A percentile compares a stretch with the other conserved stretches of the same genome.
phyloP scores from a whole-genome alignment of 2,329 filamentous ascomycete species.

The Colletotrichum karsti region DNA sequence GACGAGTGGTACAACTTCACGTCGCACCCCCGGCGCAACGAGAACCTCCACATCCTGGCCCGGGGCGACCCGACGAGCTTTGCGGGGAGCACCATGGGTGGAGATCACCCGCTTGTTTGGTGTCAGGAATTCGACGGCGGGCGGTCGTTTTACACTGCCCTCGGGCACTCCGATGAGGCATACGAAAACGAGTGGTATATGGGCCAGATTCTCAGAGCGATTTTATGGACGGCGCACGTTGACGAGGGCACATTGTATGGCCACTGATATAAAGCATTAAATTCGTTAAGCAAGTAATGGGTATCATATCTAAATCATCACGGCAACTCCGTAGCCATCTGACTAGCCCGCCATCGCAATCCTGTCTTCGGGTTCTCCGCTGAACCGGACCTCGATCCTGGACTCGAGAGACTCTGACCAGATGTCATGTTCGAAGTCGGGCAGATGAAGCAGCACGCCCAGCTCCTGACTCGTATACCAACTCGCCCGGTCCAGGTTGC shows the following conservation, averaged over 20 bases:
- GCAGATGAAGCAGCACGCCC: conserved; percentile 68
- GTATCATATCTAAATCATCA: neutral
- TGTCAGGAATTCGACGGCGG: conserved; percentile 47
- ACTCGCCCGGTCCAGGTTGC: conserved; percentile 85
- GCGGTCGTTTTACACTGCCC: conserved; percentile 48
- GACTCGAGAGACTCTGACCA: conserved; percentile 49
- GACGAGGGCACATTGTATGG: neutral
- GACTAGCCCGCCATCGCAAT: conserved; percentile 9
- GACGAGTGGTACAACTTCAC: conserved; percentile 55
- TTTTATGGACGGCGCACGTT: conserved; percentile 22
- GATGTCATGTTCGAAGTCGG: conserved; percentile 43
- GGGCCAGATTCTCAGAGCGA: conserved; percentile 15
- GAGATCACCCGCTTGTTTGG: conserved; percentile 49
- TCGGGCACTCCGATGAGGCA: conserved; percentile 51
- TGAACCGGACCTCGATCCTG: conserved; percentile 40
- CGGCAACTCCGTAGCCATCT: neutral
- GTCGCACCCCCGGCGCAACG: conserved; percentile 36
- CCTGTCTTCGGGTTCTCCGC: neutral
- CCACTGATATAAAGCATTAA: neutral
- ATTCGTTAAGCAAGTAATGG: neutral
- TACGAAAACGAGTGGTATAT: conserved; percentile 41
- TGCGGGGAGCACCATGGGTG: conserved; percentile 43
- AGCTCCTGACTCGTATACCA: conserved; percentile 90
- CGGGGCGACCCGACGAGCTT: conserved; percentile 45
- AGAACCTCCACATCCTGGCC: conserved; percentile 42